Evolutionary conservation across 2,329 filamentous ascomycete genomes (phyloP).

Genomic region (Scolecobasidium constrictum): DNA sequence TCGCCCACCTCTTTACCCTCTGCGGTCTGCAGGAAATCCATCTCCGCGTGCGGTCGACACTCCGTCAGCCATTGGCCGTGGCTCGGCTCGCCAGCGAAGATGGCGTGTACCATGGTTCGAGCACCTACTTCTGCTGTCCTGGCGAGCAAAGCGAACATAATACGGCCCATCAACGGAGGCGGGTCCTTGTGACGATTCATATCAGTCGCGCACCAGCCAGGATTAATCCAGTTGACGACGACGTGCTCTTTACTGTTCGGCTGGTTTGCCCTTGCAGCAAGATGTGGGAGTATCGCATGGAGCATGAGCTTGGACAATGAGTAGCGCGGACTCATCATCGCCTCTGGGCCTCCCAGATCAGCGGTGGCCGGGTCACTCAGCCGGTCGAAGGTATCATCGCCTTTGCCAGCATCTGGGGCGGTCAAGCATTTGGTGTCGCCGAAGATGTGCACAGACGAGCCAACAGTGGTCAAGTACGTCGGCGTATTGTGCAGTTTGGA

Average conservation of each 20-base stretch:
- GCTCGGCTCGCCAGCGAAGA: not conserved
- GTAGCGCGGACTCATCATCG: slow-evolving; percentile 15
- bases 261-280: too few species aligned
- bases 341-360: too few species aligned
- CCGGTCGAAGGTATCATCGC: too few species aligned
- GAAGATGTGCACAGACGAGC: slow-evolving; percentile 12
- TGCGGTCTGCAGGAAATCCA: not conserved
- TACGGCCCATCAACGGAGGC: not conserved
- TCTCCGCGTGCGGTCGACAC: too few species aligned
- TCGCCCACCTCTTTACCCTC: slow-evolving; percentile 3
- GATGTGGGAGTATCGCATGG: too few species aligned
- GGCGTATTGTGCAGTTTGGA: slow-evolving; percentile 8
- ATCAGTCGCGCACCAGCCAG: slow-evolving; percentile 4
- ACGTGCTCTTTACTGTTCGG: not conserved
- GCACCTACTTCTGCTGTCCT: slow-evolving; percentile 5
- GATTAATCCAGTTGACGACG: slow-evolving; percentile 5
- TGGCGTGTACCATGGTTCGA: slow-evolving; percentile 5
- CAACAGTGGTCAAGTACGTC: slow-evolving; percentile 12
- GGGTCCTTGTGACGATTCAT: not conserved
- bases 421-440: too few species aligned
- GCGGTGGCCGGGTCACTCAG: too few species aligned
- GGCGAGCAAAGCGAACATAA: too few species aligned
- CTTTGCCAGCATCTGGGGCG: slow-evolving; percentile 1
- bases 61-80: not conserved
- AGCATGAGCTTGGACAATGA: slow-evolving; percentile 18